A percentile compares a stretch with the other conserved stretches of the same genome.
Evolutionary conservation across 108 stramenopile species (phyloP).

Genomic region (Cyclotella baltica): DNA sequence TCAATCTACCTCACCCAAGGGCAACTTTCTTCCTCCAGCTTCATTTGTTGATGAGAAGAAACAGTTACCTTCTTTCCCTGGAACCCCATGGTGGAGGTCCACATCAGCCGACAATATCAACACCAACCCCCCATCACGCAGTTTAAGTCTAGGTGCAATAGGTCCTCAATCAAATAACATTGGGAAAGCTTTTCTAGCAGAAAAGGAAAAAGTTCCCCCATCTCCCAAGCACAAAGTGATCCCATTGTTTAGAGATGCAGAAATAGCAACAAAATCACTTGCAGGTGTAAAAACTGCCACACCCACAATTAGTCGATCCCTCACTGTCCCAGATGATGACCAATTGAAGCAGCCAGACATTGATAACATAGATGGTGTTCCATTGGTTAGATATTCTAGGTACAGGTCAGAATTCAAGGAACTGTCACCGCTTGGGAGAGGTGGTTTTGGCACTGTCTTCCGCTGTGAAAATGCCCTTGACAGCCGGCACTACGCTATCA

Average conservation of each 20-base stretch:
- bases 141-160: slow-evolving; percentile 43
- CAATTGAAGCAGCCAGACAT: slow-evolving; percentile 8
- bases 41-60: not conserved
- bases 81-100: slow-evolving; percentile 19
- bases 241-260: not conserved
- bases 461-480: slow-evolving; percentile 82
- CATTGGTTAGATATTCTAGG: slow-evolving; percentile 82
- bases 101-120: slow-evolving; percentile 14
- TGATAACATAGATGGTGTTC: slow-evolving; percentile 69
- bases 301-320: slow-evolving; percentile 8
- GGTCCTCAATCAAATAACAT: slow-evolving; percentile 12
- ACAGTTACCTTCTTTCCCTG: slow-evolving; percentile 10
- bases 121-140: slow-evolving; percentile 26
- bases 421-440: slow-evolving; percentile 76
- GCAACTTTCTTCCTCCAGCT: slow-evolving; percentile 3
- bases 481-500: slow-evolving; percentile 93
- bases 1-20: slow-evolving; percentile 18
- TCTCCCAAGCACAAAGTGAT: not conserved
- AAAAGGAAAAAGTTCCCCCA: not conserved
- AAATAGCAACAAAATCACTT: not conserved
- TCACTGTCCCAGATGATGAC: slow-evolving; percentile 22
- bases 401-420: slow-evolving; percentile 87
- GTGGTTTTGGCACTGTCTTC: slow-evolving; percentile 93
- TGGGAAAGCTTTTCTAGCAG: slow-evolving; percentile 20
- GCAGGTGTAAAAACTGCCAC: slow-evolving; percentile 2